These are phyloP conservation scores for Penicillium manginii DNA, from an alignment of 495 filamentous ascomycete genomes.

Conservation along the genomic window DNA sequence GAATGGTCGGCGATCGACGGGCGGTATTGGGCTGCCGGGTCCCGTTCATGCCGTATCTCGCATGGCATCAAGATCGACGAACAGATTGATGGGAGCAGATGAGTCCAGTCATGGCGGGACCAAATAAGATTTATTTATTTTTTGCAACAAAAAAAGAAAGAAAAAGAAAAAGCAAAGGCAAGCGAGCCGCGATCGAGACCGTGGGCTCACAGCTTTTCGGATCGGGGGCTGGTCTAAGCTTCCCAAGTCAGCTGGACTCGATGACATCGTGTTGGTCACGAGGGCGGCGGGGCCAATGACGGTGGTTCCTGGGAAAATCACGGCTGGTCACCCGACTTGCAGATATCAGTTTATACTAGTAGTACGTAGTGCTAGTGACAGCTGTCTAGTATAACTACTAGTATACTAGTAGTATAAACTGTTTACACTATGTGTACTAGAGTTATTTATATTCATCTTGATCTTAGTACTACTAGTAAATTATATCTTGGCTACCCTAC, in stretches of 20 bases:
- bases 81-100: background rate
- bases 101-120: background rate
- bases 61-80: conserved; percentile 23
- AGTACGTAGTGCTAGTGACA: background rate
- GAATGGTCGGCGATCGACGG: conserved; percentile 20
- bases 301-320: conserved; percentile 26
- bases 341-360: background rate
- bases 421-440: no score
- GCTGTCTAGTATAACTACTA: no score
- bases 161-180: background rate
- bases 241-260: conserved; percentile 33
- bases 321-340: conserved; percentile 28
- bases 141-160: background rate
- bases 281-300: conserved; percentile 20
- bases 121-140: conserved; percentile 12
- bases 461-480: no score
- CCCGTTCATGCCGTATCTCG: conserved; percentile 31
- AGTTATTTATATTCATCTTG: no score
- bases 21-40: conserved; percentile 20
- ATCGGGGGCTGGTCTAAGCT: conserved; percentile 25
- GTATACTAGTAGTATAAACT: background rate
- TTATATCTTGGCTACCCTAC: no score
- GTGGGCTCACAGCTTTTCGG: background rate
- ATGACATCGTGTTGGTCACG: conserved; percentile 30
- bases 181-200: conserved; percentile 3